These are phyloP conservation scores for Skeletonema marinoi DNA, from an alignment of 108 stramenopile species.

Conservation along the genomic window DNA sequence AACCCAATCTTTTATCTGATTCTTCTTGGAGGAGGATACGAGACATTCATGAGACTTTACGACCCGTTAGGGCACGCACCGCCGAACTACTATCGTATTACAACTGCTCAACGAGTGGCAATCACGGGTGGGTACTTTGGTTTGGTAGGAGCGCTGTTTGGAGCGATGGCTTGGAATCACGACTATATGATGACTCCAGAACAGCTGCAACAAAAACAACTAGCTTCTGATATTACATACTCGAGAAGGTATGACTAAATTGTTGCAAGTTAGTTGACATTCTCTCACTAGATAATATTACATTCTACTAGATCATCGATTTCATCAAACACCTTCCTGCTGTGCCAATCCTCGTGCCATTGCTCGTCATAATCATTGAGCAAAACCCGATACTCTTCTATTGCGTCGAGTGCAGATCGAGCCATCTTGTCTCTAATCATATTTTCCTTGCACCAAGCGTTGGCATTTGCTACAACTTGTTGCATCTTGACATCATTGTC, in stretches of 20 bases:
- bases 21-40: conserved; percentile 78
- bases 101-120: conserved; percentile 52
- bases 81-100: conserved; percentile 78
- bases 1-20: conserved; percentile 94
- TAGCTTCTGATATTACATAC: conserved; percentile 8
- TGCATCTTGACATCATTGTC: conserved; percentile 33
- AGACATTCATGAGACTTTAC: conserved; percentile 82
- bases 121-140: conserved; percentile 84
- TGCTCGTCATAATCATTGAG: conserved; percentile 17
- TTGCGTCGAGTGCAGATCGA: conserved; percentile 6
- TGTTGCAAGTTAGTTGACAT: neutral
- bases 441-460: conserved; percentile 48
- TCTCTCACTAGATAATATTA: neutral
- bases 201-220: conserved; percentile 30
- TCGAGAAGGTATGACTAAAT: conserved; percentile 8
- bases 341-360: neutral
- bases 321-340: neutral
- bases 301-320: conserved; percentile 27
- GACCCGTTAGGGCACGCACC: conserved; percentile 63
- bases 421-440: conserved; percentile 19
- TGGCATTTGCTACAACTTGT: conserved; percentile 42
- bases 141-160: conserved; percentile 69
- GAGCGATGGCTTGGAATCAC: conserved; percentile 83
- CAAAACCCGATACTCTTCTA: conserved; percentile 25
- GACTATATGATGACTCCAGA: conserved; percentile 79